Evolutionary conservation across 179 eudicot genomes (phyloP).

Genomic region (Spinacia oleracea): DNA sequence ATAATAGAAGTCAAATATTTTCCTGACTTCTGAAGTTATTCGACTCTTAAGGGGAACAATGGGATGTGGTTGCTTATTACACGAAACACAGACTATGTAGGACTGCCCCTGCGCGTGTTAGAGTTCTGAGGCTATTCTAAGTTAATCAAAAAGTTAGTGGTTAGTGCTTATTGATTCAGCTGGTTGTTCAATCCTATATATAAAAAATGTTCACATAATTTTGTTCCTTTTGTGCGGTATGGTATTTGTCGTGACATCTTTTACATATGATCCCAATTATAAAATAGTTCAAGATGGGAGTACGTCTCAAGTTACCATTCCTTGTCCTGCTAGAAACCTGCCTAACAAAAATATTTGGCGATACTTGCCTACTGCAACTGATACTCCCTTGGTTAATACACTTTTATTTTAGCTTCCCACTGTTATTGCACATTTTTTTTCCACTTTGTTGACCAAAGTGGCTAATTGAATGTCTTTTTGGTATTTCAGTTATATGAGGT

Average conservation of each 20-base stretch:
- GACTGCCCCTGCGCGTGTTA: not conserved
- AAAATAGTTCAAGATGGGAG: constrained; percentile 16
- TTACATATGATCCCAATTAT: constrained; percentile 12
- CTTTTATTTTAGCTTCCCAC: constrained; percentile 1
- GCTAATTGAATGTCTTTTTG: constrained; percentile 18
- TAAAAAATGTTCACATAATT: not conserved
- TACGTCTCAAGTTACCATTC: constrained; percentile 9
- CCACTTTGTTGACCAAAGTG: constrained; percentile 1
- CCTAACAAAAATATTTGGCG: constrained; percentile 24
- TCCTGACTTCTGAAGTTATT: not conserved
- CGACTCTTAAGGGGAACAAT: too few species aligned
- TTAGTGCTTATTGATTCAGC: not conserved
- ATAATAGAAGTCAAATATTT: too few species aligned
- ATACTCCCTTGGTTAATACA: constrained; percentile 22
- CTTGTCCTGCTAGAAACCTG: constrained; percentile 17
- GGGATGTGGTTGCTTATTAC: not conserved
- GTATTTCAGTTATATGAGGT: constrained; percentile 29
- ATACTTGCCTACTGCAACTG: constrained; percentile 27
- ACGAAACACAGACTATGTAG: not conserved
- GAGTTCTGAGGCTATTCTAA: not conserved
- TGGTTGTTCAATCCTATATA: not conserved
- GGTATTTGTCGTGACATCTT: constrained; percentile 32
- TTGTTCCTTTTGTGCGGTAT: constrained; percentile 29
- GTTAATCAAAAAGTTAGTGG: not conserved
- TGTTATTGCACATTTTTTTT: not conserved